Base-by-base conservation (phyloP, 495 filamentous ascomycete genomes). In the Penicillium manginii region DNA sequence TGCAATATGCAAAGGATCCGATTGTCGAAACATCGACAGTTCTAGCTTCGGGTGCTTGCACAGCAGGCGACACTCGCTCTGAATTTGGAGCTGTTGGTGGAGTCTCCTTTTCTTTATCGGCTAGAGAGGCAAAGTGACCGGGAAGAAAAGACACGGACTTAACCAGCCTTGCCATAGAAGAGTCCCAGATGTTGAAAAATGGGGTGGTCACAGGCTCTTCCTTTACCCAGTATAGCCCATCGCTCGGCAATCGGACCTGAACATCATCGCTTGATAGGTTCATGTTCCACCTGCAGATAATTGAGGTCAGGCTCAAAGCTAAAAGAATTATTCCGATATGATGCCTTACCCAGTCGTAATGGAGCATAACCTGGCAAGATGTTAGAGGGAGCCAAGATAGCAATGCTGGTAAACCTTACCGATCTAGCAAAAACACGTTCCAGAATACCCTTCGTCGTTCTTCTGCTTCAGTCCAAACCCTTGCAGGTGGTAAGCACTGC, bases 391-490 rank as follows among this genome's bases (percentile, higher is more conserved):
- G 26, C 26, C 26, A 29, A 8, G 26, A 1, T 29, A 8, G 26
- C 6, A 29, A 8, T 29, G 26, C 5, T 8, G 35, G 12, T 14
- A 4, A 11, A 14, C 12, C 35, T 37, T n/a, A 37, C 35, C 35
- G 35, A 37, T 37, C 35, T n/a, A 37, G 15, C 35, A 37, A n/a
- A n/a, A 37, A 37, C 12, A 67, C 70, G 70, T 71, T 76, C 82
- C 81, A 84, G 54, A 84, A 84, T 4, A 75, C 57, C 9, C 82
- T 58, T 6, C 82, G 67, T 12, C 79, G 71, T 61, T 83, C 81
- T 63, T 84, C 82, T 14, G 76, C 59, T 51, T 83, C 80, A 4
- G 53, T 57, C 79, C 81, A 82, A 55, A 66, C 66, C 47, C 63
- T 45, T 2, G 55, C 18, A 7, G 19, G 33, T 17, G 35, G 35